phyloP scores from a whole-genome alignment of 257 asterid species.

The Mentha longifolia region DNA sequence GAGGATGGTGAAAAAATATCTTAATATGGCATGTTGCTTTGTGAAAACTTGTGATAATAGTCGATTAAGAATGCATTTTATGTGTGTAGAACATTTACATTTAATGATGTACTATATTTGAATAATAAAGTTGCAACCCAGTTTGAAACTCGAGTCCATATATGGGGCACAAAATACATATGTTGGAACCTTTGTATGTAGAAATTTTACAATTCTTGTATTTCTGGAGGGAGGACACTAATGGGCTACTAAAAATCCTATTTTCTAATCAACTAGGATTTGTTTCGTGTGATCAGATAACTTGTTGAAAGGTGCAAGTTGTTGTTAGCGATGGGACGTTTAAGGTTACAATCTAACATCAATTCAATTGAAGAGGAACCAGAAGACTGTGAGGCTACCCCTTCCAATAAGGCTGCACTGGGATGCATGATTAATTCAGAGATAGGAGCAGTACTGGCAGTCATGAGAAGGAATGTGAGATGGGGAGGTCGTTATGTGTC shows the following conservation, averaged over 20 bases:
- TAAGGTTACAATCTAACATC: constrained; percentile 79
- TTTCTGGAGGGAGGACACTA: constrained; percentile 19
- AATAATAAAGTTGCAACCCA: not conserved
- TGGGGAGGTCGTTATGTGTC: constrained; percentile 98
- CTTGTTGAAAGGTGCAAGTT: constrained; percentile 36
- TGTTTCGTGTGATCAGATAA: constrained; percentile 25
- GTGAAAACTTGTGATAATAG: constrained; percentile 4
- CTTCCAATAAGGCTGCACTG: constrained; percentile 68
- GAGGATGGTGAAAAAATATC: constrained; percentile 16
- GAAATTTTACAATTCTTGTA: not conserved
- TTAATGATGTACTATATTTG: constrained; percentile 2
- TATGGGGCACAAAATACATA: constrained; percentile 9
- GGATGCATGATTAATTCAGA: constrained; percentile 88
- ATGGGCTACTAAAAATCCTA: constrained; percentile 24
- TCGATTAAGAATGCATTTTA: not conserved
- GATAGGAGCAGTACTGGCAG: constrained; percentile 92
- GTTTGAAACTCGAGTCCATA: constrained; percentile 25
- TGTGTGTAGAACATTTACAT: constrained; percentile 14
- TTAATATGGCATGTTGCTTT: constrained; percentile 12
- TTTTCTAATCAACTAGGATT: constrained; percentile 16
- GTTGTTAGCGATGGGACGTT: constrained; percentile 68
- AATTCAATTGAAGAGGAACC: constrained; percentile 95
- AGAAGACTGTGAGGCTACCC: constrained; percentile 74
- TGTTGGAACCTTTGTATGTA: constrained; percentile 9
- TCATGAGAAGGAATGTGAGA: constrained; percentile 97